Conservation (phyloP, 1,284 basidiomycete species). For the Austropuccinia psidii region DNA sequence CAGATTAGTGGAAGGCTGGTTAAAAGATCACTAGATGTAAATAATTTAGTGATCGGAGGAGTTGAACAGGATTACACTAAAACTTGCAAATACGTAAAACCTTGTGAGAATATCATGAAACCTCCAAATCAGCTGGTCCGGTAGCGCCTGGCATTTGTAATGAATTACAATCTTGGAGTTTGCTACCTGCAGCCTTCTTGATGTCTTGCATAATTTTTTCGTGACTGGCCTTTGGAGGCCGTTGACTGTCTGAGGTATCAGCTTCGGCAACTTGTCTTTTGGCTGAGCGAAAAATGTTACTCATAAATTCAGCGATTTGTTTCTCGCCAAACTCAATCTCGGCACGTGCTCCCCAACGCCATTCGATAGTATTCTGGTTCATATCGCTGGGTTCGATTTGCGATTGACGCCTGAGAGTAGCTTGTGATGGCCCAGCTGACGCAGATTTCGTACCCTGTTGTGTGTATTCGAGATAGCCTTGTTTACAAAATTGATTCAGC, state of each 20-base stretch:
- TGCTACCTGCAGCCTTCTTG: slow-evolving; percentile 20
- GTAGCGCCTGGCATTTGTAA: too few relatives aligned
- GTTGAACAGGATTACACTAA: too few relatives aligned
- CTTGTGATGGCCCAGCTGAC: slow-evolving; percentile 11
- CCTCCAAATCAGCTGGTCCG: too few relatives aligned
- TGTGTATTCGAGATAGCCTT: slow-evolving; percentile 21
- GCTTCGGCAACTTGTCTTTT: not conserved
- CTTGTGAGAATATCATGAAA: too few relatives aligned
- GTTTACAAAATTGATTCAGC: slow-evolving; percentile 8
- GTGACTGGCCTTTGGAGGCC: not conserved
- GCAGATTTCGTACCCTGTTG: not conserved
- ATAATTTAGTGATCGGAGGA: too few relatives aligned
- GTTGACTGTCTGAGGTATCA: not conserved
- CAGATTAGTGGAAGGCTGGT: too few relatives aligned
- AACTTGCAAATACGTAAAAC: too few relatives aligned
- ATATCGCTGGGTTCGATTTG: not conserved
- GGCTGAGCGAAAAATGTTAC: slow-evolving; percentile 16
- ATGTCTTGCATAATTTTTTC: slow-evolving; percentile 27
- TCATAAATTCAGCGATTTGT: slow-evolving; percentile 37
- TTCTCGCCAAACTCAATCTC: slow-evolving; percentile 36
- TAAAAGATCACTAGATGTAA: too few relatives aligned
- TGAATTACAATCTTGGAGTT: slow-evolving; percentile 31
- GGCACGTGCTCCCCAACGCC: slow-evolving; percentile 35
- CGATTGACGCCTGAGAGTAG: slow-evolving; percentile 18
- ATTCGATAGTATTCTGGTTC: slow-evolving; percentile 12